Evolutionary conservation across 2,329 filamentous ascomycete species (phyloP).

Genomic region (Byssothecium circinans): DNA sequence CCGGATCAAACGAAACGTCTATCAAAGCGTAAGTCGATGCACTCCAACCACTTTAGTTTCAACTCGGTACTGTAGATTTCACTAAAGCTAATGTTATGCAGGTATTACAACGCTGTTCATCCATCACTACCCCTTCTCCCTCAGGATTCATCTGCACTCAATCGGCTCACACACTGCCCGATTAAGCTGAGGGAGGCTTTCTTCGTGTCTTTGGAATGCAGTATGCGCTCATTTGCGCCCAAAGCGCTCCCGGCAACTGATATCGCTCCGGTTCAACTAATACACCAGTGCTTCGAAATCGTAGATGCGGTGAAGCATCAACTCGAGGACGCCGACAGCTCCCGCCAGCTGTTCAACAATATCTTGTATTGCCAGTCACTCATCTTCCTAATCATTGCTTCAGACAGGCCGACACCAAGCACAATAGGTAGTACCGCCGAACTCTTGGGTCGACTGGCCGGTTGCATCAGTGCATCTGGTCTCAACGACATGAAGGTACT

Average conservation of each 20-base stretch:
- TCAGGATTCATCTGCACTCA: slow-evolving; percentile 34
- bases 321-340: slow-evolving; percentile 29
- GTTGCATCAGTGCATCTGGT: slow-evolving; percentile 32
- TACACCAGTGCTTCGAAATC: slow-evolving; percentile 31
- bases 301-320: slow-evolving; percentile 34
- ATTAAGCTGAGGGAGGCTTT: slow-evolving; percentile 40
- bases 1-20: slow-evolving; percentile 37
- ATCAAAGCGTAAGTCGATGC: slow-evolving; percentile 36
- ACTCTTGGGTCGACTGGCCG: slow-evolving; percentile 35
- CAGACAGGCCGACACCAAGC: slow-evolving; percentile 34
- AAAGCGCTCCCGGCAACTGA: slow-evolving; percentile 31
- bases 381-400: slow-evolving; percentile 35
- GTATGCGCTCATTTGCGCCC: slow-evolving; percentile 35
- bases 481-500: slow-evolving; percentile 36
- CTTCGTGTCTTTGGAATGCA: slow-evolving; percentile 38
- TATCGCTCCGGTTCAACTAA: slow-evolving; percentile 27
- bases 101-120: slow-evolving; percentile 43
- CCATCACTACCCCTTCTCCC: slow-evolving; percentile 38
- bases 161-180: slow-evolving; percentile 39
- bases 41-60: background rate
- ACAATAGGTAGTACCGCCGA: slow-evolving; percentile 31
- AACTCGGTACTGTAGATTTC: background rate
- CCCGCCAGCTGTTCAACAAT: slow-evolving; percentile 35
- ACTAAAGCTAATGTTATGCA: slow-evolving; percentile 21
- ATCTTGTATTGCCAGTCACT: slow-evolving; percentile 39